Conservation (phyloP, 202 grass and related monocot species). For the Panicum virgatum region DNA sequence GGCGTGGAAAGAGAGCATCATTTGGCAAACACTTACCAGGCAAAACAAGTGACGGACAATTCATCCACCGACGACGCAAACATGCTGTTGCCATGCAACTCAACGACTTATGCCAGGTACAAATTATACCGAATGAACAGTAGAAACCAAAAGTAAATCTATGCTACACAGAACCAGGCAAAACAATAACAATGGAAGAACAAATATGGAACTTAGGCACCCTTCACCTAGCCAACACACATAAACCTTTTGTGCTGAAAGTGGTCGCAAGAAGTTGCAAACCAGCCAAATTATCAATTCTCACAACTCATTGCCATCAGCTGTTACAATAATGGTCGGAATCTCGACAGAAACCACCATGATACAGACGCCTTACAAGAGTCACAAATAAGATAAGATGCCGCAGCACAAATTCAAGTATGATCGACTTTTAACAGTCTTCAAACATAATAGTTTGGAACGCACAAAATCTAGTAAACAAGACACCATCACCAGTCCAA, state of each 20-base stretch:
- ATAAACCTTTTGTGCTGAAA: background rate
- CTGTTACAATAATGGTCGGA: slow-evolving; percentile 8
- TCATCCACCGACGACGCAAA: no score
- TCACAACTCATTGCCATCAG: slow-evolving; percentile 24
- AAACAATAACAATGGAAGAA: background rate
- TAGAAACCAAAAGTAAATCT: no score
- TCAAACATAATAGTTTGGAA: slow-evolving; percentile 41
- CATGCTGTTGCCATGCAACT: no score
- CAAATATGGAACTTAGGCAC: background rate
- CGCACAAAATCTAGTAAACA: slow-evolving; percentile 40
- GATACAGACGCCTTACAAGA: slow-evolving; percentile 38
- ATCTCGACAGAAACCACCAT: slow-evolving; percentile 24
- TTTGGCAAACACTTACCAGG: background rate
- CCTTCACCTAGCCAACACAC: background rate
- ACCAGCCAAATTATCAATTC: background rate
- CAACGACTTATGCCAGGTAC: no score
- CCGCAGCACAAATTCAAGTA: slow-evolving; percentile 7
- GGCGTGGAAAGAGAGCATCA: no score
- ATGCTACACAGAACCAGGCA: no score
- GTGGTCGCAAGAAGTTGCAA: background rate
- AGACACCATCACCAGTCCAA: slow-evolving; percentile 71
- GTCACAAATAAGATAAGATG: slow-evolving; percentile 31
- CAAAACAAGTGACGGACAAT: no score
- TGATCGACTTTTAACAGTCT: slow-evolving; percentile 21
- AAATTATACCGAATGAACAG: no score